Conservation (phyloP, 2,329 filamentous ascomycete species). For the Hansfordia pulvinata region DNA sequence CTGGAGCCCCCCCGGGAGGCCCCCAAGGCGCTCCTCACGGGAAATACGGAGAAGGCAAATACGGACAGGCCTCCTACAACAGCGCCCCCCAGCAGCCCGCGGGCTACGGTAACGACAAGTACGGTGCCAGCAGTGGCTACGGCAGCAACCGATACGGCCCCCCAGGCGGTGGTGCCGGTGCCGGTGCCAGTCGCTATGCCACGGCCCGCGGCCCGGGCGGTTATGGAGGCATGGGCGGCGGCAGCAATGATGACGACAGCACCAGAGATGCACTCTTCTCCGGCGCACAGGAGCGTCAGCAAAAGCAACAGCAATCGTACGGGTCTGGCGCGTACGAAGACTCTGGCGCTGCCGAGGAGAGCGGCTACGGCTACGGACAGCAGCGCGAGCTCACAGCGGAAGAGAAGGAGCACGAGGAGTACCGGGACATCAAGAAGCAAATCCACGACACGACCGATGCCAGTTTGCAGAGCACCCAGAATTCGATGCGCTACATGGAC, state of each 20-base stretch:
- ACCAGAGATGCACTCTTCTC: conserved; percentile 51
- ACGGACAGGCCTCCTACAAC: too few relatives aligned
- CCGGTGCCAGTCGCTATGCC: conserved; percentile 23
- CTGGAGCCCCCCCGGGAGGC: conserved; percentile 14
- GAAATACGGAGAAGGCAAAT: conserved; percentile 15
- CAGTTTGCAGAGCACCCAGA: conserved; percentile 51
- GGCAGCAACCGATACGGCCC: conserved; percentile 38
- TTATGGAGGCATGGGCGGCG: conserved; percentile 45
- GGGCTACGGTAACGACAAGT: conserved; percentile 40
- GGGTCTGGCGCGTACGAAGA: conserved; percentile 6
- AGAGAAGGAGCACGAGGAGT: conserved; percentile 58
- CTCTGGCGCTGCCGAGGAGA: conserved; percentile 5
- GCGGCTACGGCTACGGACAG: conserved; percentile 44
- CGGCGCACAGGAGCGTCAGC: conserved; percentile 13
- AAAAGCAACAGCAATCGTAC: conserved; percentile 8
- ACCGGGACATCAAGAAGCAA: conserved; percentile 59
- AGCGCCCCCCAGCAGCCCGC: conserved; percentile 15
- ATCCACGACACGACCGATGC: conserved; percentile 66
- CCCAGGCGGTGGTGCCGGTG: conserved; percentile 14
- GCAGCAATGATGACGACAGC: conserved; percentile 30
- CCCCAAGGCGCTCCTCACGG: conserved; percentile 7
- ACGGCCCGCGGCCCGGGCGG: conserved; percentile 36
- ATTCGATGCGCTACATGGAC: conserved; percentile 53
- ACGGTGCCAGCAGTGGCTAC: conserved; percentile 36
- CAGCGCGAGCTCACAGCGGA: conserved; percentile 73